Percentiles rank a stretch among this genome's conserved stretches.
These are phyloP conservation scores for Tulasnella sp. DNA, from an alignment of 768 basidiomycete species.

Conservation along the genomic window DNA sequence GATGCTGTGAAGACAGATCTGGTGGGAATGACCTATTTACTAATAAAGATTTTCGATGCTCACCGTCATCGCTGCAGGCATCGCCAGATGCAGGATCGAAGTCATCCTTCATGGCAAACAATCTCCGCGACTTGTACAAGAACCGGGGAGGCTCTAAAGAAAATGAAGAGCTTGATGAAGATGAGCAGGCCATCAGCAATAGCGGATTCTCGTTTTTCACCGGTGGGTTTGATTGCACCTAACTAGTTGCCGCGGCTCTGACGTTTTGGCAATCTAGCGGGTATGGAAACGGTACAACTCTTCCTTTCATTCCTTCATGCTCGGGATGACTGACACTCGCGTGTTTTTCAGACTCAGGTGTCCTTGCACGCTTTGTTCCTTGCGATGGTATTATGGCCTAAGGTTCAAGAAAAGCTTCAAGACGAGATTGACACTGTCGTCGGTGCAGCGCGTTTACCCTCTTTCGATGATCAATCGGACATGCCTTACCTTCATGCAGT, in stretches of 20 bases:
- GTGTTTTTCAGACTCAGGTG: not conserved
- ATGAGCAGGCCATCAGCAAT: not conserved
- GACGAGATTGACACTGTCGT: conserved; percentile 28
- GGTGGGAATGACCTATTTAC: not conserved
- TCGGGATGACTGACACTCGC: not conserved
- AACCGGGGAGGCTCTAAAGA: not conserved
- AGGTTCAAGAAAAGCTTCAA: conserved; percentile 28
- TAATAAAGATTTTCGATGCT: not conserved
- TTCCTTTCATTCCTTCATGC: not conserved
- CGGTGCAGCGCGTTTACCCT: conserved; percentile 22
- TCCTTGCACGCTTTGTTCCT: conserved; percentile 5
- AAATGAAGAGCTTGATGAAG: not conserved
- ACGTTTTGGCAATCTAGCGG: not conserved
- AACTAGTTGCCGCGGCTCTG: not conserved
- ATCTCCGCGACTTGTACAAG: not conserved
- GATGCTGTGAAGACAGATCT: not conserved
- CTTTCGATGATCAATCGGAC: conserved; percentile 16
- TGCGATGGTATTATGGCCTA: conserved; percentile 27
- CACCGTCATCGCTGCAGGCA: too few relatives aligned
- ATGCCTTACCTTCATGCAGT: conserved; percentile 18
- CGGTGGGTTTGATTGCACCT: not conserved
- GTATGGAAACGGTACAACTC: not conserved
- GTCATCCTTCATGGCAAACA: not conserved
- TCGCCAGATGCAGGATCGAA: too few relatives aligned
- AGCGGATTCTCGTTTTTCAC: not conserved